These are phyloP conservation scores for Perilla frutescens DNA, from an alignment of 257 asterid species.

Conservation along the genomic window DNA sequence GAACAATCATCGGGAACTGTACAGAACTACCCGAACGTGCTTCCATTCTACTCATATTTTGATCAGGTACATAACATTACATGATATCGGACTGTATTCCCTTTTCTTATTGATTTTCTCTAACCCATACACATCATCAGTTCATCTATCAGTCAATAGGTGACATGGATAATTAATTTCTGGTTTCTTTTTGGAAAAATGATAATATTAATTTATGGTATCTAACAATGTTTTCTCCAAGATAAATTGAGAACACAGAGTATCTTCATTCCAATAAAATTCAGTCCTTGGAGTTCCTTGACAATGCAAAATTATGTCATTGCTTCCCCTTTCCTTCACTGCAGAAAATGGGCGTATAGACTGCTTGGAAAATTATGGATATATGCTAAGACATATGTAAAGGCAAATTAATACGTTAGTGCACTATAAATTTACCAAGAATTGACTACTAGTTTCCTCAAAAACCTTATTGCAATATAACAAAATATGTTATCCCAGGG, in stretches of 20 bases:
- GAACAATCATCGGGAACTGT: conserved; percentile 84
- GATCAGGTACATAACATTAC: conserved; percentile 65
- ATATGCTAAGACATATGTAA: background rate
- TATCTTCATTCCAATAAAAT: conserved; percentile 3
- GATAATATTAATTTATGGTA: background rate
- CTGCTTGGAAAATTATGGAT: background rate
- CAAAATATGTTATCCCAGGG: conserved; percentile 57
- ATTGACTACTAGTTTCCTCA: conserved; percentile 7
- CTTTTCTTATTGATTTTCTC: conserved; percentile 14
- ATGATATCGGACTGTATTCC: conserved; percentile 10
- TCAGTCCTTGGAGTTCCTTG: conserved; percentile 1
- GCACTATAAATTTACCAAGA: background rate
- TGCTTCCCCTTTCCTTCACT: background rate
- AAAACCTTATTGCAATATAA: conserved; percentile 17
- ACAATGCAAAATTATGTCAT: background rate
- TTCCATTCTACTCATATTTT: conserved; percentile 91
- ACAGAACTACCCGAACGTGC: conserved; percentile 71
- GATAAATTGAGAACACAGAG: conserved; percentile 19
- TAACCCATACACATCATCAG: conserved; percentile 1
- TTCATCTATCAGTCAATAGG: background rate
- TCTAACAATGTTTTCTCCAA: background rate
- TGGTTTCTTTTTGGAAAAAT: background rate
- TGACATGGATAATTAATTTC: background rate
- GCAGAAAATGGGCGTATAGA: background rate
- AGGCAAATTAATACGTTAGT: background rate